Evolutionary conservation across 108 stramenopile species (phyloP).

Genomic region (Licmophora abbreviata): DNA sequence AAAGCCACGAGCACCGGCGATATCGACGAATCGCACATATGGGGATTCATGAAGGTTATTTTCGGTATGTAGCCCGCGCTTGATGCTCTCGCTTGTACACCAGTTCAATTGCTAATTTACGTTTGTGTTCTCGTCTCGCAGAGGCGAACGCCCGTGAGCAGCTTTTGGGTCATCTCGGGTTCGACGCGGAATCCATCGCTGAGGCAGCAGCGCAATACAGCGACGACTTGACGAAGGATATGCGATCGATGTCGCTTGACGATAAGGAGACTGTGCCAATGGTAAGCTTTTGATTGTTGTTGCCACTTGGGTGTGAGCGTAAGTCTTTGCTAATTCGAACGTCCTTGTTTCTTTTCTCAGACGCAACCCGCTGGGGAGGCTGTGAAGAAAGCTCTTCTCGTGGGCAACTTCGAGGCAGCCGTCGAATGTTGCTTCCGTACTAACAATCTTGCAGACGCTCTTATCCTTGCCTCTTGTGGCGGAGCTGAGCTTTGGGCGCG

Average conservation of each 20-base stretch:
- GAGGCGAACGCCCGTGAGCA: slow-evolving; percentile 83
- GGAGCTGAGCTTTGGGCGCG: slow-evolving; percentile 89
- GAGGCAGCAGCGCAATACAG: slow-evolving; percentile 37
- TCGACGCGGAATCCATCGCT: slow-evolving; percentile 70
- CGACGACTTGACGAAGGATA: slow-evolving; percentile 17
- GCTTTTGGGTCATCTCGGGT: slow-evolving; percentile 87
- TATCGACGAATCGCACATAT: slow-evolving; percentile 57
- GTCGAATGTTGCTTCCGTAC: slow-evolving; percentile 91
- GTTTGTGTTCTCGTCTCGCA: no score
- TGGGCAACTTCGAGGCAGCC: slow-evolving; percentile 95
- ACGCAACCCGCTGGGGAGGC: slow-evolving; percentile 53
- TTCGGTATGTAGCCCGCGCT: no score
- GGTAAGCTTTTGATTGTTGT: slow-evolving; percentile 11
- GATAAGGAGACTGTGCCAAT: slow-evolving; percentile 6
- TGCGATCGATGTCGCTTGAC: not conserved
- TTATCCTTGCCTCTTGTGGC: slow-evolving; percentile 89
- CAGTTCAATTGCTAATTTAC: not conserved
- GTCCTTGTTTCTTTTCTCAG: slow-evolving; percentile 32
- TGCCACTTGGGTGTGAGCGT: slow-evolving; percentile 1
- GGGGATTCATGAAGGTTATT: slow-evolving; percentile 93
- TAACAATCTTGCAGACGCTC: slow-evolving; percentile 87
- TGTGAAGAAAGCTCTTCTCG: slow-evolving; percentile 83
- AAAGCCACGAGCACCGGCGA: slow-evolving; percentile 23
- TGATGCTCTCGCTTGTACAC: no score
- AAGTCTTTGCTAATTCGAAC: slow-evolving; percentile 6